phyloP scores from a whole-genome alignment of 495 filamentous ascomycete genomes.

The Neurospora discreta region DNA sequence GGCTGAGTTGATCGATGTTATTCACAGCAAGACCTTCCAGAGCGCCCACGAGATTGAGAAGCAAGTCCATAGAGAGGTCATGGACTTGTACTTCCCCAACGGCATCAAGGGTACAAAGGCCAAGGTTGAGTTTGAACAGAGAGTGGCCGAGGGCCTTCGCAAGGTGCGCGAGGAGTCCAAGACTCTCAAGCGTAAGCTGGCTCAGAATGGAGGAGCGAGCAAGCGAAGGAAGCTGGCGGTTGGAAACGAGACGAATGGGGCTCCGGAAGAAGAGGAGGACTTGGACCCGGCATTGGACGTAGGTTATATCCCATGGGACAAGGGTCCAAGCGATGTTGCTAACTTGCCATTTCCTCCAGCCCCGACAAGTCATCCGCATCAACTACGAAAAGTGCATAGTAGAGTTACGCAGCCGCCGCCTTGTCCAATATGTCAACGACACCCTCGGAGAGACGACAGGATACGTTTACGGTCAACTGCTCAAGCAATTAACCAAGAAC shows the following conservation, averaged over 20 bases:
- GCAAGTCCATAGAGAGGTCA: slow-evolving; percentile 30
- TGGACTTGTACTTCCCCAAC: slow-evolving; percentile 24
- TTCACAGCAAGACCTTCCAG: slow-evolving; percentile 27
- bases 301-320: slow-evolving; percentile 9
- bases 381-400: slow-evolving; percentile 82
- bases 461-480: slow-evolving; percentile 62
- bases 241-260: slow-evolving; percentile 15
- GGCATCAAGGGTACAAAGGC: slow-evolving; percentile 44
- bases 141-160: slow-evolving; percentile 43
- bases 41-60: slow-evolving; percentile 27
- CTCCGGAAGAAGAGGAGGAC: slow-evolving; percentile 24
- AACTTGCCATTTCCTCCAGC: slow-evolving; percentile 18
- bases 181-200: slow-evolving; percentile 38
- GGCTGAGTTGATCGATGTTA: slow-evolving; percentile 33
- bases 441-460: slow-evolving; percentile 53
- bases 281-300: slow-evolving; percentile 27
- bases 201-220: slow-evolving; percentile 25
- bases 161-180: slow-evolving; percentile 35
- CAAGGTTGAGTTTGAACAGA: slow-evolving; percentile 40
- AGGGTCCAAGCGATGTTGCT: slow-evolving; percentile 7
- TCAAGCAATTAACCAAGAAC: slow-evolving; percentile 57
- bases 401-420: slow-evolving; percentile 63
- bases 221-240: slow-evolving; percentile 39
- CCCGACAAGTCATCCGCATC: slow-evolving; percentile 57
- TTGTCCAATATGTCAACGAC: slow-evolving; percentile 50